Evolutionary conservation across 148 eudicot genomes (phyloP).

Genomic region (Suaeda aralocaspica): DNA sequence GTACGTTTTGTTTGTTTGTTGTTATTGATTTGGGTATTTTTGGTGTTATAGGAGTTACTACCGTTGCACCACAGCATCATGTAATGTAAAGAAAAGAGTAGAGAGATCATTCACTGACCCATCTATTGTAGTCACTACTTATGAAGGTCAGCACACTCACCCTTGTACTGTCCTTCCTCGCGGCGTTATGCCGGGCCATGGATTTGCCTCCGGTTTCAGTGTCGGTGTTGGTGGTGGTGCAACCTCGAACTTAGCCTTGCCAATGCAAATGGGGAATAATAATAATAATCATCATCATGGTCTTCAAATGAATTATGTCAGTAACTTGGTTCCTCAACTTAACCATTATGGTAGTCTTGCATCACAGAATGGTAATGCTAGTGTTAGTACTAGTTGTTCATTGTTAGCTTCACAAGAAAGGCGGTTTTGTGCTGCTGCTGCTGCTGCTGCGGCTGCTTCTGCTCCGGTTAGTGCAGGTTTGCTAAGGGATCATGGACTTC

Average conservation of each 20-base stretch:
- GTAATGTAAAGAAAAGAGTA: slow-evolving; percentile 93
- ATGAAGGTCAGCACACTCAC: slow-evolving; percentile 88
- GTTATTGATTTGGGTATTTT: neutral
- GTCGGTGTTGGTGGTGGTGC: slow-evolving; percentile 4
- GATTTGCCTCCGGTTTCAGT: slow-evolving; percentile 6
- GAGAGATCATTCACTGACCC: slow-evolving; percentile 69
- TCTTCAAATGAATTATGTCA: slow-evolving; percentile 14
- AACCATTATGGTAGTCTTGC: slow-evolving; percentile 20
- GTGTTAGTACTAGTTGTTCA: slow-evolving; percentile 11
- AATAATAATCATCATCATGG: slow-evolving; percentile 5
- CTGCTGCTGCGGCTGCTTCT: slow-evolving; percentile 1
- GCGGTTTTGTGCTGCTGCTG: slow-evolving; percentile 17
- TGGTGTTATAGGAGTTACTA: slow-evolving; percentile 65
- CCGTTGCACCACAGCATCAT: slow-evolving; percentile 71
- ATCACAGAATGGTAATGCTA: neutral
- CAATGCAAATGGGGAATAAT: slow-evolving; percentile 15
- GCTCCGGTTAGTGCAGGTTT: slow-evolving; percentile 20
- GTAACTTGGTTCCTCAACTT: slow-evolving; percentile 20
- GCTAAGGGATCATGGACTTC: slow-evolving; percentile 47
- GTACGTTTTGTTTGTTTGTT: neutral
- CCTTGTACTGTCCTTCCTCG: slow-evolving; percentile 53
- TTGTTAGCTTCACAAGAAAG: slow-evolving; percentile 19
- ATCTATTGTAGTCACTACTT: slow-evolving; percentile 71
- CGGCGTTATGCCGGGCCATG: slow-evolving; percentile 15
- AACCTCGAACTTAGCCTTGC: slow-evolving; percentile 18